Base-by-base conservation (phyloP, 352 stramenopile genomes). In the Phytophthora melonis region DNA sequence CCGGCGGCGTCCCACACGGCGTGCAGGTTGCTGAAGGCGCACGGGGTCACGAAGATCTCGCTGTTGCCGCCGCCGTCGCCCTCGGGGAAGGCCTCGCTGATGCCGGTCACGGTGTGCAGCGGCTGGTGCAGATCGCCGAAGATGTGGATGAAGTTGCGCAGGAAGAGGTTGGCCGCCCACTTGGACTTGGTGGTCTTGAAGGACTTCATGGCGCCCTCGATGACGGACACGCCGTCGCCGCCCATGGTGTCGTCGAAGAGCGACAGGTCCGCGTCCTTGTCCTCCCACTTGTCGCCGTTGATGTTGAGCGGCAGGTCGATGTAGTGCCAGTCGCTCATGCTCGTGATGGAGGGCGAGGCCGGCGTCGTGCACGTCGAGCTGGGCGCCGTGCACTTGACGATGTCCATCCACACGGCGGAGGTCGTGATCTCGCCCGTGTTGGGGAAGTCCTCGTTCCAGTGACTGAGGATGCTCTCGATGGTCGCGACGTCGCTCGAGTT, bases 101-200 rank as follows among this genome's bases (percentile, higher is more conserved):
- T 75, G 10, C 81, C 84, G 0, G 75, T 75, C 0, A 90, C 76
- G 1, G 80, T 78, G 75, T 93, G 86, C 27, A 91, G 70, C 0
- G 86, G 86, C 58, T 93, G 84, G 64, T 91, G 82, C 25, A 89
- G 59, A 57, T 93, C 86, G 1, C 79, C 84, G 50, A 91, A 82
- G 70, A 91, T 82, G 75, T 93, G 86, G 71, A 93, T 87, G 74
- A 93, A 87, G 74, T 91, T 82, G 25, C 86, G 86, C 5, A 93
- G 53, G 45, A 82, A 66, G 6, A 90, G 54, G 75, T 93, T 93
- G 52, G 79, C 82, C 4, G 81, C 77, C 86, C 86, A 93, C 53
- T 78, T 72, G 18, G 86, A 93, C 63, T 89, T 77, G 36, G 86
- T 91, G 49, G 83, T 89, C 65, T 70, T 77, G 72, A 93, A 84